These are phyloP conservation scores for Elongisporangium anandrum DNA, from an alignment of 352 stramenopile genomes.

Conservation along the genomic window DNA sequence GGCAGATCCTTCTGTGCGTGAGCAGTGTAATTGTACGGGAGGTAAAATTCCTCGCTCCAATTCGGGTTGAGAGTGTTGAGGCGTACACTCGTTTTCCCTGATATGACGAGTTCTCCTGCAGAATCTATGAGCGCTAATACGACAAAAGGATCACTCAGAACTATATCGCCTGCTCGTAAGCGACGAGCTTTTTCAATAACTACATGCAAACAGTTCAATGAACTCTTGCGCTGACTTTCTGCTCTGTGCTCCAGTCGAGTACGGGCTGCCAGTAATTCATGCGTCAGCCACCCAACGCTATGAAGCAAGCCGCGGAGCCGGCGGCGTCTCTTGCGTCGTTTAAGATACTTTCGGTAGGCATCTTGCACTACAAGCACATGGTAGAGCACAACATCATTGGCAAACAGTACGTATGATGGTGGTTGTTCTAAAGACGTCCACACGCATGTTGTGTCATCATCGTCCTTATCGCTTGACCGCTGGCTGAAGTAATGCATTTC, in stretches of 20 bases:
- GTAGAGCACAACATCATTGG: conserved; percentile 51
- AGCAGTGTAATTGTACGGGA: conserved; percentile 40
- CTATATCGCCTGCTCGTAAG: conserved; percentile 46
- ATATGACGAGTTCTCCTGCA: conserved; percentile 21
- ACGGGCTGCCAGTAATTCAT: conserved; percentile 20
- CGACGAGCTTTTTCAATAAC: conserved; percentile 40
- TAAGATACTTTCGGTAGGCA: conserved; percentile 35
- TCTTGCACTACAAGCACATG: conserved; percentile 69
- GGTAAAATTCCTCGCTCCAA: conserved; percentile 73
- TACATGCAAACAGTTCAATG: conserved; percentile 59
- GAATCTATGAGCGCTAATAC: conserved; percentile 21
- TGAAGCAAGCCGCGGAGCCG: conserved; percentile 26
- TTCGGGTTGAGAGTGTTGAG: conserved; percentile 48
- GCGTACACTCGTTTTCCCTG: conserved; percentile 44
- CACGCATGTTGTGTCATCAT: conserved; percentile 7
- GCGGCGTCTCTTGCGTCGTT: conserved; percentile 14
- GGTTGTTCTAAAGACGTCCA: conserved; percentile 14
- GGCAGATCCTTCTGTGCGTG: conserved; percentile 11
- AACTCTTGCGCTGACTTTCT: conserved; percentile 20
- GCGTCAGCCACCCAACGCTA: conserved; percentile 19
- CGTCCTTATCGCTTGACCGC: neutral
- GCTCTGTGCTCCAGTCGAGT: conserved; percentile 15
- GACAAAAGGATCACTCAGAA: conserved; percentile 69
- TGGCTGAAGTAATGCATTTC: conserved; percentile 58
- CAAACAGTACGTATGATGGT: conserved; percentile 46